Evolutionary conservation across 176 grass and related monocot genomes (phyloP), one percentile per base, ranked within the genome.

Genomic region (Carex littledalei): DNA sequence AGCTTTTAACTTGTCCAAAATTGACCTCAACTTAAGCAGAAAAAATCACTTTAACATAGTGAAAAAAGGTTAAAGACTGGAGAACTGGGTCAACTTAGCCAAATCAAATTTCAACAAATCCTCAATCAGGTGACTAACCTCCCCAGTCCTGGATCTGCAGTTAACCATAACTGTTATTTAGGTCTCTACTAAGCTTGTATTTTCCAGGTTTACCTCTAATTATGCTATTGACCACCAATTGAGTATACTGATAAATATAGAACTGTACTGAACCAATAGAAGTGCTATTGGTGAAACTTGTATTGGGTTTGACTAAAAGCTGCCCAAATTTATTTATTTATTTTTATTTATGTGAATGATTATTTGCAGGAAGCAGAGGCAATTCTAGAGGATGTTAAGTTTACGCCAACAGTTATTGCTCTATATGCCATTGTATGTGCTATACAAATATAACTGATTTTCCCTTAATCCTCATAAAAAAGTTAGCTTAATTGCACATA

Each of bases 331-430:
- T 11, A 12, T 86, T 5, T 78, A 31, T 3, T 17, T 60, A 50
- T 1, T 49, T 82, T 63, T 7, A 59, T 61, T 66, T 83, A 52
- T 67, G 78, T 31, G 78, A 75, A 75, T 18, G 61, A 85, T 71
- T 84, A 84, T 58, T 85, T 89, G 81, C 88, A 98, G 96, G 96
- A 98, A 13, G 70, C 90, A 64, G 93, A 98, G 87, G 91, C 90
- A 92, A 95, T 98, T 75, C 81, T 98, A 4, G 87, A 89, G 80
- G 91, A 85, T 87, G 91, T 99, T 89, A 99, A 94, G 60, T 86
- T 84, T 84, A 95, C 91, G 14, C 96, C 96, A 49, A 85, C 93
- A 89, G 73, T 99, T 60, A 84, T 94, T 57, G 62, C 93, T 64
- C 87, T 89, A 82, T 95, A 86, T 84, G 82, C 87, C 67, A 65